Base-by-base conservation (phyloP, 2,329 filamentous ascomycete species). In the Aspergillus sp. region DNA sequence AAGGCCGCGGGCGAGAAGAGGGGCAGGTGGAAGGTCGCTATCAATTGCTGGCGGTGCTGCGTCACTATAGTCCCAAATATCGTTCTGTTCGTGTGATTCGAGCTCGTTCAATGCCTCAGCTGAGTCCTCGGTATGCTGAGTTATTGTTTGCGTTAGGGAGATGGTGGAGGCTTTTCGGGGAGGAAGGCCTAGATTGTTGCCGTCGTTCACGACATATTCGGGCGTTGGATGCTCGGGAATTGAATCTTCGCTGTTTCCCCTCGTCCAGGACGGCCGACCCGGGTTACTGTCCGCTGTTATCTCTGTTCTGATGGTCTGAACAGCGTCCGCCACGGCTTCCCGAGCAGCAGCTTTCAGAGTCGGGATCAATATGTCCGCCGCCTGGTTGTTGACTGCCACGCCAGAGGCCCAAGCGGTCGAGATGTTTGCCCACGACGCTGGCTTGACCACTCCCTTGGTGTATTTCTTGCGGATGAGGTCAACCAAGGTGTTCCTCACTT, bases 321-420 rank as follows among this genome's bases (percentile, higher is more conserved):
- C 70, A 7, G 74, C 72, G 38, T 71, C 72, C 30, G 77, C 73
- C 9, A 80, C 75, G n/a, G 76, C 73, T 60, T 78, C 76, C 17
- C 76, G 74, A 38, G 77, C 77, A n/a, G 77, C 78, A 38, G 72
- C 72, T 55, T 77, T 77, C 47, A 81, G 65, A 13, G 77, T 76
- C 3, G 79, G 78, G 48, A 81, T 78, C 57, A 80, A 58, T 28
- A 79, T 72, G 61, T 79, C 76, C 31, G 73, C 73, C 57, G 77
- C 77, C 57, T 78, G 77, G 28, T 75, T 69, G 28, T 76, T 69
- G 43, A 75, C 68, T 19, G 71, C 69, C 23, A 74, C 71, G 2
- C 73, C 73, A 0, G 77, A 73, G 3, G 76, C 71, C 77, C 77
- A 80, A 3, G 74, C 72, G n/a, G 72, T 78, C 17, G 72, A 75